Conservation (phyloP, 768 basidiomycete species). For the Grammothele lineata region DNA sequence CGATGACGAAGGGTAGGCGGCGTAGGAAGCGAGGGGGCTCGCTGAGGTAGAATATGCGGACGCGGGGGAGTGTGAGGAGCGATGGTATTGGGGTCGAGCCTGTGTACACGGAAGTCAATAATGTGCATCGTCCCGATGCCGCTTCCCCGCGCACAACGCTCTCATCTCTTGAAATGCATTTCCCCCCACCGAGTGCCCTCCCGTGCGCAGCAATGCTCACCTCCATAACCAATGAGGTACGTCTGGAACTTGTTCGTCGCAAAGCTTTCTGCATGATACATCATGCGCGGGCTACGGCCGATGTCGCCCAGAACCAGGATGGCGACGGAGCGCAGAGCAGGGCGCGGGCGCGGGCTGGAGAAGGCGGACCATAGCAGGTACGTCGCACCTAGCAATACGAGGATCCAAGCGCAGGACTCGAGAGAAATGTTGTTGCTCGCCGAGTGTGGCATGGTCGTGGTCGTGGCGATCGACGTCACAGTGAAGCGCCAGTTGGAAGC, state of each 20-base stretch:
- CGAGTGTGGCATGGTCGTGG: slow-evolving; percentile 9
- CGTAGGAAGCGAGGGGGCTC: slow-evolving; percentile 54
- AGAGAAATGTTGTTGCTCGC: not conserved
- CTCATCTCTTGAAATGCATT: not conserved
- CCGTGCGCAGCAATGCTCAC: slow-evolving; percentile 36
- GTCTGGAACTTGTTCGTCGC: slow-evolving; percentile 75
- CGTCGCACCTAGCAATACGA: too few species aligned
- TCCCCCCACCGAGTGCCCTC: not conserved
- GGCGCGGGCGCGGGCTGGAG: slow-evolving; percentile 3
- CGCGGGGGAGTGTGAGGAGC: slow-evolving; percentile 58
- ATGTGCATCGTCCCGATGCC: not conserved
- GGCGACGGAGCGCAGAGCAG: slow-evolving; percentile 64
- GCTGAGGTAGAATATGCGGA: slow-evolving; percentile 64
- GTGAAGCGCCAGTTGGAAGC: too few species aligned
- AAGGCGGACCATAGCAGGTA: slow-evolving; percentile 9
- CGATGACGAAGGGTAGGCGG: slow-evolving; percentile 58
- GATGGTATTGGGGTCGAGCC: slow-evolving; percentile 77
- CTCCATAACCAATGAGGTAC: slow-evolving; percentile 80
- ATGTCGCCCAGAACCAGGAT: slow-evolving; percentile 94
- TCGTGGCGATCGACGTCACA: slow-evolving; percentile 5
- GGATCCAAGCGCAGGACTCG: too few species aligned
- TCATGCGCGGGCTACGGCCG: slow-evolving; percentile 94
- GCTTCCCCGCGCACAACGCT: too few species aligned
- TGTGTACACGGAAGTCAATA: slow-evolving; percentile 30
- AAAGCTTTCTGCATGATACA: slow-evolving; percentile 97